A percentile compares a stretch with the other conserved stretches of the same genome.
phyloP scores from a whole-genome alignment of 106 monocot genomes.

The Allium sativum region DNA sequence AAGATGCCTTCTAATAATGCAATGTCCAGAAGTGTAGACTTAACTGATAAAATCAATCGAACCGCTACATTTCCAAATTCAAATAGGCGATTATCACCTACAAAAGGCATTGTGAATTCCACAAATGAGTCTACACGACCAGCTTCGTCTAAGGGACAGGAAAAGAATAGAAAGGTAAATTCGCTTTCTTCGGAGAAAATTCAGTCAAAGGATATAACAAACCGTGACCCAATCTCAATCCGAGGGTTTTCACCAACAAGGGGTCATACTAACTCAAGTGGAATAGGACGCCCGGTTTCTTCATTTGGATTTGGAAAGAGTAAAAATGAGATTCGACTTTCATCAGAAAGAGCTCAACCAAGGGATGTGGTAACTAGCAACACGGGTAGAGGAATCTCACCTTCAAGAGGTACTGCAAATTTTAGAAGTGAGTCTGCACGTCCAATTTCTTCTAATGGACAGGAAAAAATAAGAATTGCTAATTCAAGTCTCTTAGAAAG shows the following conservation, averaged over 20 bases:
- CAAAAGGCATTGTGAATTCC: slow-evolving; percentile 11
- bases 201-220: no score
- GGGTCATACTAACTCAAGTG: slow-evolving; percentile 10
- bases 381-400: slow-evolving; percentile 34
- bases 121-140: slow-evolving; percentile 9
- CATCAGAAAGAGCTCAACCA: slow-evolving; percentile 19
- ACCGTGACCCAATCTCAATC: neutral
- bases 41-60: slow-evolving; percentile 23
- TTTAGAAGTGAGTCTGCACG: slow-evolving; percentile 8
- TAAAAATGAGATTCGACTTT: slow-evolving; percentile 9
- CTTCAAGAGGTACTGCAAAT: slow-evolving; percentile 15
- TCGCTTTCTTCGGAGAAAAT: neutral
- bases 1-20: slow-evolving; percentile 26
- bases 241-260: slow-evolving; percentile 1
- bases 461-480: slow-evolving; percentile 2
- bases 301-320: slow-evolving; percentile 9
- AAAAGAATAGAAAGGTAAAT: slow-evolving; percentile 4
- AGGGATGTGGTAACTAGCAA: neutral
- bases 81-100: slow-evolving; percentile 37
- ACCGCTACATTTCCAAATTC: slow-evolving; percentile 12
- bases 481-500: slow-evolving; percentile 1
- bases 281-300: slow-evolving; percentile 10
- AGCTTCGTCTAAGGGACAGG: slow-evolving; percentile 15
- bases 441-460: slow-evolving; percentile 16
- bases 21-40: slow-evolving; percentile 19